These are phyloP conservation scores for Fagopyrum homotropicum DNA, from an alignment of 148 eudicot species.

Conservation along the genomic window DNA sequence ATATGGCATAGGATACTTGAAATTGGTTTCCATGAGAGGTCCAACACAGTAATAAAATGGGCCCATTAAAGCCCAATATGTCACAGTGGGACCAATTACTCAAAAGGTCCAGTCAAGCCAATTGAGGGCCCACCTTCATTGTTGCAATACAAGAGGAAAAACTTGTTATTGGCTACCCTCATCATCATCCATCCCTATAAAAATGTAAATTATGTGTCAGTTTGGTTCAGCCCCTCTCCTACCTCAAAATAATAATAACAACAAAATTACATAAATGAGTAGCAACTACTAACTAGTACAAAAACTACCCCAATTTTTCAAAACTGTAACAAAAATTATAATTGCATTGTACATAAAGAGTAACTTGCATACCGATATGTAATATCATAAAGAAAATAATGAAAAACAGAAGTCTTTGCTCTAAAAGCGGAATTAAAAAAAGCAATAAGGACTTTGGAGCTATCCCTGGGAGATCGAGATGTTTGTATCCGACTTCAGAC, in stretches of 20 bases:
- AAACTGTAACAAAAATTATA: not conserved
- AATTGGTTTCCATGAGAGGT: not conserved
- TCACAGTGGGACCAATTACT: not conserved
- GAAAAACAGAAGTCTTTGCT: no score
- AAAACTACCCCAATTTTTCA: not conserved
- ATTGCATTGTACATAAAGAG: not conserved
- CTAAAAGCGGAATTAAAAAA: no score
- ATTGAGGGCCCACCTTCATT: slow-evolving; percentile 8
- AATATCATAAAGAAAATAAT: not conserved
- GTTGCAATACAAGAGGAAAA: slow-evolving; percentile 6
- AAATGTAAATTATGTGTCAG: slow-evolving; percentile 5
- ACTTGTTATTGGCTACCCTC: slow-evolving; percentile 6
- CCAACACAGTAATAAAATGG: not conserved
- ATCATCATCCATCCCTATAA: not conserved
- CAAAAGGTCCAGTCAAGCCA: slow-evolving; percentile 2
- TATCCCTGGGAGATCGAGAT: no score
- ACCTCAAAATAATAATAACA: slow-evolving; percentile 1
- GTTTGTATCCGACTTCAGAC: no score
- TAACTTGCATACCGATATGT: not conserved
- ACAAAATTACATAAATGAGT: slow-evolving; percentile 2
- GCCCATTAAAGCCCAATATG: slow-evolving; percentile 1
- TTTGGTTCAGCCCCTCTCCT: slow-evolving; percentile 3
- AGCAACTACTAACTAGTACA: slow-evolving; percentile 2
- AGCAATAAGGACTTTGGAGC: no score
- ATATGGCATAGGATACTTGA: slow-evolving; percentile 1